Conservation (phyloP, 78 protist genomes). For the Dictyostelium brefeldianum region DNA sequence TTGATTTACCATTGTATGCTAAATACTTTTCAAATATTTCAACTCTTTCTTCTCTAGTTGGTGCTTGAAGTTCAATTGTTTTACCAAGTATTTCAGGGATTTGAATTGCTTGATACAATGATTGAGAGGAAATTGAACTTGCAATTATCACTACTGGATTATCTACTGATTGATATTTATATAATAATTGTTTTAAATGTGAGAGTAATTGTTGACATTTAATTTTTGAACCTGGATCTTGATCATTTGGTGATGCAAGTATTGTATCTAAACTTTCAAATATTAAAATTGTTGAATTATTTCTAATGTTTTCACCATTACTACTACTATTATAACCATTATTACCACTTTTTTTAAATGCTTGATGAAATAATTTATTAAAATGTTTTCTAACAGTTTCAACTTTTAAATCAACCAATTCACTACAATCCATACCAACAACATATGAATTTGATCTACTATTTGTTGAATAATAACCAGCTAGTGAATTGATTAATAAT, state of each 20-base stretch:
- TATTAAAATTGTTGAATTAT: not conserved
- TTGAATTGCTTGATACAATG: constrained; percentile 36
- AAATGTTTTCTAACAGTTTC: constrained; percentile 30
- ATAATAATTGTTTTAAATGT: not conserved
- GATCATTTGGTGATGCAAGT: constrained; percentile 46
- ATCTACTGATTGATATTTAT: not conserved
- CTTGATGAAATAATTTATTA: not conserved
- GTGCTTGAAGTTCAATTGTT: constrained; percentile 49
- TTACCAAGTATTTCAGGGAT: constrained; percentile 50
- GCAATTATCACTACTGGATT: constrained; percentile 31
- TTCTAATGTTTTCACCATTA: not conserved
- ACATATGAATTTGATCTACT: constrained; percentile 9
- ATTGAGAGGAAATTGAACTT: constrained; percentile 23
- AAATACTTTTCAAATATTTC: constrained; percentile 37
- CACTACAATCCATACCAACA: constrained; percentile 18
- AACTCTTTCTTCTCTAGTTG: constrained; percentile 58
- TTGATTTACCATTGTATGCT: not conserved
- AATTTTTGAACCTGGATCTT: constrained; percentile 70
- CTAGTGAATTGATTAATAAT: constrained; percentile 14
- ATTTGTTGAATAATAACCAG: not conserved
- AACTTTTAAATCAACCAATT: constrained; percentile 34
- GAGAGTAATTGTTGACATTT: constrained; percentile 23
- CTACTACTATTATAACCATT: no score
- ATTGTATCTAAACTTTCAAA: constrained; percentile 49
- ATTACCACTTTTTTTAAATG: not conserved